phyloP scores from a whole-genome alignment of 305 asterid genomes.

The Fraxinus baroniana region DNA sequence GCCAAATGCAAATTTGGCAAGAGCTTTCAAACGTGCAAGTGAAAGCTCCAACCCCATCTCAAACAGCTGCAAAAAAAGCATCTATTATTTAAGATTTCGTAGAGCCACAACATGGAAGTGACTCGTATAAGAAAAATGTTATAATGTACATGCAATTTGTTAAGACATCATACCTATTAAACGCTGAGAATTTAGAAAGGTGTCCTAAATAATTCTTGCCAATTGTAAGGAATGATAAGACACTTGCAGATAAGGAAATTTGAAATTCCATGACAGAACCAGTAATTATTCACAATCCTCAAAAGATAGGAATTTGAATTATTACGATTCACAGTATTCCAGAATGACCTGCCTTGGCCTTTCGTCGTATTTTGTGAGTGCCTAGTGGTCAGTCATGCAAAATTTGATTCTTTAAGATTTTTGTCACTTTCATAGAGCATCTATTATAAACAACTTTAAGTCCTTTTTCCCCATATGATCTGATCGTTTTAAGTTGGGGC shows the following conservation, averaged over 20 bases:
- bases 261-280: slow-evolving; percentile 13
- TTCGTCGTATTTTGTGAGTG: neutral
- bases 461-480: neutral
- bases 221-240: neutral
- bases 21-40: slow-evolving; percentile 85
- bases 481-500: neutral
- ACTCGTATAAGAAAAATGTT: slow-evolving; percentile 4
- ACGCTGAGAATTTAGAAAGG: neutral
- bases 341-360: neutral
- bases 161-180: neutral
- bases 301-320: neutral
- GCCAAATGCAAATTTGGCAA: slow-evolving; percentile 97
- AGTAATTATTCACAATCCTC: slow-evolving; percentile 1
- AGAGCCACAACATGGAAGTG: neutral
- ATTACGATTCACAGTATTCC: neutral
- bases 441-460: neutral
- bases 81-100: slow-evolving; percentile 28
- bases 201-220: neutral
- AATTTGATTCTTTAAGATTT: neutral
- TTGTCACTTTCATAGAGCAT: neutral
- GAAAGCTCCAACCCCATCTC: slow-evolving; percentile 99
- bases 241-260: slow-evolving; percentile 12
- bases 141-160: neutral
- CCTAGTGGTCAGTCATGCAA: neutral
- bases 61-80: slow-evolving; percentile 72